Evolutionary conservation across 495 filamentous ascomycete genomes (phyloP).

Genomic region (Aspergillus sclerotioniger): DNA sequence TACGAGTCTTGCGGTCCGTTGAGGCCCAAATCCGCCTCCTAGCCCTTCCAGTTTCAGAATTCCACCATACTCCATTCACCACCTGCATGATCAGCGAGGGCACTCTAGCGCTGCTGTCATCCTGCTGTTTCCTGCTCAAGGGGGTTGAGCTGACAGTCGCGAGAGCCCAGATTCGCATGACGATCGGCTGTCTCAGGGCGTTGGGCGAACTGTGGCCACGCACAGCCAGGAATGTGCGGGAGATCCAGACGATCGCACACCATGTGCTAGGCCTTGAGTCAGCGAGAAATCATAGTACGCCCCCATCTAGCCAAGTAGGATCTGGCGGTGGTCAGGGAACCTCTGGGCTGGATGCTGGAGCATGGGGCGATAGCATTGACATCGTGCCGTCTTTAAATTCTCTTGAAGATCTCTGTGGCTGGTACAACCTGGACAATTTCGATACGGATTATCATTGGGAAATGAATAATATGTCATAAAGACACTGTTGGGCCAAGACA

Average conservation of each 20-base stretch:
- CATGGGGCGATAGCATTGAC: conserved; percentile 8
- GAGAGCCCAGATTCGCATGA: conserved; percentile 34
- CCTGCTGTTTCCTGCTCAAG: conserved; percentile 24
- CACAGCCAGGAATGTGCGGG: conserved; percentile 66
- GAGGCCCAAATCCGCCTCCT: conserved; percentile 31
- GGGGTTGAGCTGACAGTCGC: conserved; percentile 25
- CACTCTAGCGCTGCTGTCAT: conserved; percentile 29
- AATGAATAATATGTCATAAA: too few species aligned
- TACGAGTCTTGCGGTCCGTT: conserved; percentile 24
- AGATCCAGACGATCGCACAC: conserved; percentile 73
- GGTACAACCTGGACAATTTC: conserved; percentile 24
- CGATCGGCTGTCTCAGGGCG: conserved; percentile 30
- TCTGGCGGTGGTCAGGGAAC: conserved; percentile 2
- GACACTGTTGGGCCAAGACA: too few species aligned
- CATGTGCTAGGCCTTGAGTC: conserved; percentile 34
- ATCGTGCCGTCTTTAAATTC: conserved; percentile 16
- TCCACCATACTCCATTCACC: conserved; percentile 28
- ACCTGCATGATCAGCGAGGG: conserved; percentile 36
- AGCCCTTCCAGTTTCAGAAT: conserved; percentile 24
- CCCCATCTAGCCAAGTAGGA: not conserved
- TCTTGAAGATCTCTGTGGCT: conserved; percentile 24
- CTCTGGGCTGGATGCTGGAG: conserved; percentile 7
- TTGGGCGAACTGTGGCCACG: conserved; percentile 30
- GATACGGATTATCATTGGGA: conserved; percentile 25
- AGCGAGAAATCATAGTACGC: not conserved